A percentile compares a stretch with the other conserved stretches of the same genome.
phyloP scores from a whole-genome alignment of 1,284 basidiomycete species.

The Pseudozyma sp. region DNA sequence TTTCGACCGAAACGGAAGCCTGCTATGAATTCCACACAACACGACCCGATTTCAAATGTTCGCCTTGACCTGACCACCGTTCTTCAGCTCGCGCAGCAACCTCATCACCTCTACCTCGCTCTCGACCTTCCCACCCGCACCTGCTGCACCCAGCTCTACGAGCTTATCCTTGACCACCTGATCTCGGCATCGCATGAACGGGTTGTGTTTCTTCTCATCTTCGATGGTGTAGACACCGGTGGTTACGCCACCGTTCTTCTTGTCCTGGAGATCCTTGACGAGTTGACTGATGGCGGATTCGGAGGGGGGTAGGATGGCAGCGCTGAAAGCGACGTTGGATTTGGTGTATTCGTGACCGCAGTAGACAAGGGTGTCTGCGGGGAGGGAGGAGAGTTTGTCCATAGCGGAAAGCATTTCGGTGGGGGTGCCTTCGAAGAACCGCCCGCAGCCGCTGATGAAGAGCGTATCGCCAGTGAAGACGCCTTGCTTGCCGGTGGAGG shows the following conservation, averaged over 20 bases:
- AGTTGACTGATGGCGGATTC: conserved; percentile 75
- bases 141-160: neutral
- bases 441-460: conserved; percentile 91
- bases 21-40: too few relatives aligned
- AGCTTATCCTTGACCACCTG: conserved; percentile 68
- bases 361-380: conserved; percentile 83
- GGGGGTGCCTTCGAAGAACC: conserved; percentile 93
- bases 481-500: conserved; percentile 69
- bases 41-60: conserved; percentile 33
- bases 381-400: conserved; percentile 78
- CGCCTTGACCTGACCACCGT: conserved; percentile 69
- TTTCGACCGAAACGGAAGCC: neutral
- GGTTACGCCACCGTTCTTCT: conserved; percentile 73
- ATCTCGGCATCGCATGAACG: conserved; percentile 67
- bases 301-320: conserved; percentile 74
- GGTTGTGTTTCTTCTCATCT: conserved; percentile 76
- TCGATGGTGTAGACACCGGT: conserved; percentile 84
- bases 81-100: conserved; percentile 83
- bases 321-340: conserved; percentile 67
- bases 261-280: conserved; percentile 30
- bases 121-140: conserved; percentile 58
- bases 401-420: conserved; percentile 85
- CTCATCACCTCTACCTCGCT: conserved; percentile 77
- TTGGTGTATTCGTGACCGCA: conserved; percentile 78
- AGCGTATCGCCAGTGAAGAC: conserved; percentile 97